Percentiles rank a stretch among this genome's conserved stretches.
These are phyloP conservation scores for Trametes pubescens DNA, from an alignment of 1,284 basidiomycete species.

Conservation along the genomic window DNA sequence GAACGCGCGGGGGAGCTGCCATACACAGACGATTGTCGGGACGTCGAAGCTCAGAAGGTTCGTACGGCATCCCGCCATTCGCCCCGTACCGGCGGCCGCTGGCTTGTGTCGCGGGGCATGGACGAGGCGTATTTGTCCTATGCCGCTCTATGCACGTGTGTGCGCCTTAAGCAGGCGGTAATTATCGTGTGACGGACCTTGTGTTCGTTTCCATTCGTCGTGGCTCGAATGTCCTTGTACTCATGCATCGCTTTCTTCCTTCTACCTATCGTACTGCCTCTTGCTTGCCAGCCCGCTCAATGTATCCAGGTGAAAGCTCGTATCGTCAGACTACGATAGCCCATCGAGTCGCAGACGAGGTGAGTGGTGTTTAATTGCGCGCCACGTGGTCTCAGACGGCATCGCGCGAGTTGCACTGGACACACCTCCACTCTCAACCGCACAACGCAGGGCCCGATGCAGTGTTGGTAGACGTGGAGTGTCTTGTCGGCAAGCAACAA, in stretches of 20 bases:
- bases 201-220: background rate
- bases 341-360: background rate
- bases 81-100: background rate
- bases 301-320: background rate
- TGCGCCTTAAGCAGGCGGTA: background rate
- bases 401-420: background rate
- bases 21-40: conserved; percentile 9
- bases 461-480: background rate
- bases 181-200: background rate
- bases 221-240: background rate
- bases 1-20: conserved; percentile 9
- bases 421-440: background rate
- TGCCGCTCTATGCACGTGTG: background rate
- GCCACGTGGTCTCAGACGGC: background rate
- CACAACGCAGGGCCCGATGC: background rate
- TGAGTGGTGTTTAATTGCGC: background rate
- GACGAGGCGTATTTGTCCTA: background rate
- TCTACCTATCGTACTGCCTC: background rate
- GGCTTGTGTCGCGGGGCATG: background rate
- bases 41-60: conserved; percentile 14
- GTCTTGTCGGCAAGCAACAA: background rate
- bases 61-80: conserved; percentile 28
- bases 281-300: background rate
- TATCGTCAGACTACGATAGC: too few species aligned
- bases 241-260: background rate